These are phyloP conservation scores for Puccinia coronata DNA, from an alignment of 1,284 basidiomycete genomes.

Conservation along the genomic window DNA sequence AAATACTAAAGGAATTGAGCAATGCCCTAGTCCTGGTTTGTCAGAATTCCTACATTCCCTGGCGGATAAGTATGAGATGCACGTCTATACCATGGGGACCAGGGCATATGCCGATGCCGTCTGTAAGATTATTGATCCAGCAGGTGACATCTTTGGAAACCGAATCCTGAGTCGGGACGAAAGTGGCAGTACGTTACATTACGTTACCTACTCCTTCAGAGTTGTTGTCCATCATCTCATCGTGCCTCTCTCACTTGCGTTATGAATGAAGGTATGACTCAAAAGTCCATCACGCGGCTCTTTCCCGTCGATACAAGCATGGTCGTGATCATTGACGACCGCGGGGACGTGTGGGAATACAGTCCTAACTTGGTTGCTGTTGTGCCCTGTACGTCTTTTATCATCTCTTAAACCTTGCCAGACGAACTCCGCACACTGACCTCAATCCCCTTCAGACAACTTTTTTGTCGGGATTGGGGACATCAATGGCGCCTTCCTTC, in stretches of 20 bases:
- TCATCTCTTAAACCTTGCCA: not conserved
- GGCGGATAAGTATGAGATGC: conserved; percentile 87
- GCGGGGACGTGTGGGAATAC: conserved; percentile 96
- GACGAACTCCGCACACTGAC: not conserved
- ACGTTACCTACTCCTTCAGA: conserved; percentile 42
- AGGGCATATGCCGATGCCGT: conserved; percentile 94
- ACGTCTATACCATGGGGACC: conserved; percentile 99
- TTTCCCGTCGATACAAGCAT: conserved; percentile 97
- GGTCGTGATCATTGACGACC: conserved; percentile 98
- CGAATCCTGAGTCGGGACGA: conserved; percentile 90
- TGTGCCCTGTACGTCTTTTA: conserved; percentile 75
- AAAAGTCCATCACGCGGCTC: conserved; percentile 84
- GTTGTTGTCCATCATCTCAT: conserved; percentile 33
- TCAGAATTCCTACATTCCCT: conserved; percentile 72
- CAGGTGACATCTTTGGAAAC: conserved; percentile 78
- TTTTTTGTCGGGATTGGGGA: conserved; percentile 99
- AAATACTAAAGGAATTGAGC: conserved; percentile 41
- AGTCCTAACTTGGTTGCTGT: conserved; percentile 92
- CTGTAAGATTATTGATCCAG: conserved; percentile 88
- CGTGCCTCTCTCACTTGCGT: not conserved
- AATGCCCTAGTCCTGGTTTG: conserved; percentile 74
- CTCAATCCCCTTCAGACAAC: conserved; percentile 67
- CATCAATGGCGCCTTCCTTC: conserved; percentile 91
- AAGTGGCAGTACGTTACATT: conserved; percentile 75
- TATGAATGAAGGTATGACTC: conserved; percentile 68